Evolutionary conservation across 306 rosid genomes (phyloP).

Genomic region (Medicago truncatula): DNA sequence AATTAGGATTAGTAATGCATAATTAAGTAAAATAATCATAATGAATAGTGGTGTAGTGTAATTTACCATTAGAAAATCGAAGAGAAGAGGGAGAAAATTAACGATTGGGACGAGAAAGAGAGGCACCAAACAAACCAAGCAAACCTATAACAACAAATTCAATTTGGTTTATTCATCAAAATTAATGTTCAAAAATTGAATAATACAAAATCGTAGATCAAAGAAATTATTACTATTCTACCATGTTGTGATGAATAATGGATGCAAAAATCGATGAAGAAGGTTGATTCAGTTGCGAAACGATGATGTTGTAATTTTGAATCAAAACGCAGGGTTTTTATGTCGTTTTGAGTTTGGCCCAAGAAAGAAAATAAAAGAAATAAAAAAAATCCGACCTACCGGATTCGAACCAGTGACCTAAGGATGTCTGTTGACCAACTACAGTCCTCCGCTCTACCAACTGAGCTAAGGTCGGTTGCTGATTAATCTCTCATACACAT

Average conservation of each 20-base stretch:
- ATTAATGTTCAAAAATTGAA: neutral
- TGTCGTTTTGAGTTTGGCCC: neutral
- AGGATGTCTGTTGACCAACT: slow-evolving; percentile 52
- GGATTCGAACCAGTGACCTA: slow-evolving; percentile 81
- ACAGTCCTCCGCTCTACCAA: slow-evolving; percentile 86
- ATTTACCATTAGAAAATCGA: slow-evolving; percentile 39
- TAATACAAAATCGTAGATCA: neutral
- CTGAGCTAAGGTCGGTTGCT: slow-evolving; percentile 74
- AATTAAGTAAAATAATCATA: neutral
- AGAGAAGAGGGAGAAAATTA: slow-evolving; percentile 49
- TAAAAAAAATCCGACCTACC: slow-evolving; percentile 58
- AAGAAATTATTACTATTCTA: neutral
- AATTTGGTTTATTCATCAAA: neutral
- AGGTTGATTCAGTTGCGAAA: neutral
- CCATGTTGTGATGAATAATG: slow-evolving; percentile 42
- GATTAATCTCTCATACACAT: too few relatives aligned
- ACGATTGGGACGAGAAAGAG: slow-evolving; percentile 51
- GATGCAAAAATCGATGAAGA: neutral
- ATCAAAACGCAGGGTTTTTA: neutral
- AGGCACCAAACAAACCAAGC: slow-evolving; percentile 53
- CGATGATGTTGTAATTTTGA: neutral
- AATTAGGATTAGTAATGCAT: neutral
- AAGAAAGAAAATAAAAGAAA: neutral
- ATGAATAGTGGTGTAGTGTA: neutral
- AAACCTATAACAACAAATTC: slow-evolving; percentile 36